Evolutionary conservation across 179 eudicot species (phyloP), one percentile per base, ranked within the genome.

Genomic region (Silene noctiflora): DNA sequence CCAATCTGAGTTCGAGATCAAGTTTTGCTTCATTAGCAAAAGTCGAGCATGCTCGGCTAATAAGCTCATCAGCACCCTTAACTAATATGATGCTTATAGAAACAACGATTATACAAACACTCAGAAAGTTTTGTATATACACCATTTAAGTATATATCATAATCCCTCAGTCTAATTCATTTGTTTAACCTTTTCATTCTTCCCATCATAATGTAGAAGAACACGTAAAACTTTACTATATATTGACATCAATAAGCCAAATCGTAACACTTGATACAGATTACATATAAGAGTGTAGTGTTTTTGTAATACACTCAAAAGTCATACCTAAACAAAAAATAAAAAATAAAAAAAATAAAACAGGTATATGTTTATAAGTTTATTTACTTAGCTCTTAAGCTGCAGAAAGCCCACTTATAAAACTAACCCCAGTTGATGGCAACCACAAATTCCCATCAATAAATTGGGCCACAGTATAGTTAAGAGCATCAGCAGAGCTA

Each of bases 381-480:
- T 51, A 20, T 59, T 24, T 73, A 68, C 55, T 31, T 73, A 17
- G 42, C 21, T 24, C 48, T 60, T 81, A 77, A 29, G 65, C 63
- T 9, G 46, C 69, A 55, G 44, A 67, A 27, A 90, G 72, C 4
- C 91, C 92, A 27, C 92, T 87, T 10, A 76, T 82, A 62, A 82
- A 90, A 78, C 72, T 83, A 4, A 90, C 89, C 31, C 92, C 89
- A 19, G 98, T 94, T 9, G 88, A 62, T 2, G 93, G 91, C 82
- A 91, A 87, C 98, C 98, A 93, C 78, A 82, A 59, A 74, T 88
- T 83, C 31, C 97, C 98, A 71, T 88, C 90, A 51, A 93, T 79
- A 72, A 93, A 93, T 69, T 89, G 91, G 78, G 87, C 79, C 66
- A 91, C 90, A 0, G 95, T 88, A 25, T 78, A 93, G 2, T 85